Conservation (phyloP, 495 filamentous ascomycete genomes). For the Penicillium crystallinum region DNA sequence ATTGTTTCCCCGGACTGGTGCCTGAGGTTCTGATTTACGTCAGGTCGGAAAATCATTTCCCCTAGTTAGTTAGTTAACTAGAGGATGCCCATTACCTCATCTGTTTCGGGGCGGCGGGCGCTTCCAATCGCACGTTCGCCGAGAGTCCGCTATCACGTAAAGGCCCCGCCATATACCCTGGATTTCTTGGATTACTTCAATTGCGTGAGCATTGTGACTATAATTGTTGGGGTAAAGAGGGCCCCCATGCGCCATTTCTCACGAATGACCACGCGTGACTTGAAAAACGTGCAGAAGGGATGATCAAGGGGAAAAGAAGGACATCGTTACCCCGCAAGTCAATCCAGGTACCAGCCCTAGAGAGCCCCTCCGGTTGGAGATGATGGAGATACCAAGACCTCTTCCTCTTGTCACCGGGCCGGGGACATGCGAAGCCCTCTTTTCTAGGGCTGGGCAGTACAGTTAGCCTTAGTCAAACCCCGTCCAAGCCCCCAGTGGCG, state of each 20-base stretch:
- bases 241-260: conserved; percentile 4
- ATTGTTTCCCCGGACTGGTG: not conserved
- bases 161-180: conserved; percentile 10
- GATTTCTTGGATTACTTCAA: not conserved
- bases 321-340: conserved; percentile 21
- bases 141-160: conserved; percentile 27
- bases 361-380: conserved; percentile 4
- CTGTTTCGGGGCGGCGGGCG: conserved; percentile 13
- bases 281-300: not conserved
- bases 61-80: too few relatives aligned
- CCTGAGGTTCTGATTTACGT: conserved; percentile 3
- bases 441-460: too few relatives aligned
- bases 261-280: not conserved
- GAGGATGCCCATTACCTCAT: conserved; percentile 14
- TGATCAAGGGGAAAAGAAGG: not conserved
- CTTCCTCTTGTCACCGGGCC: conserved; percentile 14
- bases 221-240: conserved; percentile 1
- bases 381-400: not conserved
- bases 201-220: conserved; percentile 7
- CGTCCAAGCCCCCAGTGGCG: conserved; percentile 7
- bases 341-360: conserved; percentile 23
- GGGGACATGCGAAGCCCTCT: conserved; percentile 2
- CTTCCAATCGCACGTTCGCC: conserved; percentile 25
- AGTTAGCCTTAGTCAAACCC: not conserved
- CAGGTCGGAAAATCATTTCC: conserved; percentile 5